Evolutionary conservation across 805 yeast genomes (phyloP).

Genomic region (Komagataella mondaviorum): DNA sequence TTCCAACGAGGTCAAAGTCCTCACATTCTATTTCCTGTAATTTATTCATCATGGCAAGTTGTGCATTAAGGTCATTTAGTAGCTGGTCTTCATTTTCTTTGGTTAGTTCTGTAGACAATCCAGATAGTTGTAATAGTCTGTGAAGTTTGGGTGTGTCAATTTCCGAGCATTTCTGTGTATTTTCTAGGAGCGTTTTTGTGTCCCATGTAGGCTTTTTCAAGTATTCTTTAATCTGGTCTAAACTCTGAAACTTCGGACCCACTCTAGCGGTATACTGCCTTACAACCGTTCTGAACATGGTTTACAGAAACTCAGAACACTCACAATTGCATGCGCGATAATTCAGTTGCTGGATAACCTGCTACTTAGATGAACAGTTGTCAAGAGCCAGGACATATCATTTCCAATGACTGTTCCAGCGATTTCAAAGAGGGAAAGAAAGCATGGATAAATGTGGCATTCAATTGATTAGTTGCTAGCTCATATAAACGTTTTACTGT

Average conservation of each 20-base stretch:
- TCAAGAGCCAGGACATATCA: no score
- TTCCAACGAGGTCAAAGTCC: conserved; percentile 5
- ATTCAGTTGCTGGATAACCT: background rate
- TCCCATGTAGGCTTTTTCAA: conserved; percentile 14
- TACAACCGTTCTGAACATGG: background rate
- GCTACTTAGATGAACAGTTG: background rate
- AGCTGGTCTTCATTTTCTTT: conserved; percentile 16
- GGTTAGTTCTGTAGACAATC: conserved; percentile 22
- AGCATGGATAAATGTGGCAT: no score
- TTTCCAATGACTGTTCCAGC: no score
- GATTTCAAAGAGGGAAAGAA: no score
- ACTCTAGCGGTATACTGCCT: background rate
- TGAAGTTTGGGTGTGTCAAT: conserved; percentile 8
- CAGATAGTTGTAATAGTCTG: conserved; percentile 33
- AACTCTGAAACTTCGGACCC: conserved; percentile 6
- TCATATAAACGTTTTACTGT: background rate
- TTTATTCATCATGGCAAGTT: conserved; percentile 34
- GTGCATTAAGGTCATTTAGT: conserved; percentile 25
- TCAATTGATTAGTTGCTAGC: background rate
- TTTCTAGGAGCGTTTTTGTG: conserved; percentile 9
- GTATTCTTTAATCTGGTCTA: conserved; percentile 8
- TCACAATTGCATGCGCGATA: background rate
- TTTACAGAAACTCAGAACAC: no score
- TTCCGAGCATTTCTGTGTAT: conserved; percentile 3
- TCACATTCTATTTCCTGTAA: conserved; percentile 21